Evolutionary conservation across 129 eudicot genomes (phyloP).

Genomic region (Glebionis coronaria): DNA sequence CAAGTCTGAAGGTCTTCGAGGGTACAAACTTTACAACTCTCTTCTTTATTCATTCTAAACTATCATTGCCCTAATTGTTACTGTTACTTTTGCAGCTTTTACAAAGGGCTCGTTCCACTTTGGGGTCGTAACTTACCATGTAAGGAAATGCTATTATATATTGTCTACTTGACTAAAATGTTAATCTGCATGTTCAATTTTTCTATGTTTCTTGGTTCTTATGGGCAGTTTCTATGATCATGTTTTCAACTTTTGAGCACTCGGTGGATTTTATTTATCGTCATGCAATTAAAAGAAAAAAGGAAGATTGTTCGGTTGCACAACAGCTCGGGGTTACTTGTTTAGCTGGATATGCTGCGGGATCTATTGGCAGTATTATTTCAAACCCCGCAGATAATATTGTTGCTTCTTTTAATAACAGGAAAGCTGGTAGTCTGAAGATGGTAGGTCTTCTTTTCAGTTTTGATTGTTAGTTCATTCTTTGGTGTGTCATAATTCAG

Average conservation of each 20-base stretch:
- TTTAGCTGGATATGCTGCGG: conserved; percentile 60
- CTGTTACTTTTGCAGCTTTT: conserved; percentile 27
- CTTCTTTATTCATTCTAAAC: neutral
- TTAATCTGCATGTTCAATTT: neutral
- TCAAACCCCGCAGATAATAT: conserved; percentile 66
- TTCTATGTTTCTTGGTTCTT: conserved; percentile 1
- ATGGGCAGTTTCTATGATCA: conserved; percentile 53
- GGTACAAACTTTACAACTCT: conserved; percentile 33
- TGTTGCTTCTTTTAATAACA: conserved; percentile 45
- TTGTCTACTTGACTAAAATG: neutral
- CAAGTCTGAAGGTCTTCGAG: conserved; percentile 51
- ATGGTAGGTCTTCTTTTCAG: conserved; percentile 22
- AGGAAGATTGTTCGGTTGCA: conserved; percentile 45
- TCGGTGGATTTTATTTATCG: conserved; percentile 44
- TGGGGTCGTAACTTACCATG: conserved; percentile 59
- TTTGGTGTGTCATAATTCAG: neutral
- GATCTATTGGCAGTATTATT: conserved; percentile 52
- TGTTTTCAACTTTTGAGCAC: conserved; percentile 61
- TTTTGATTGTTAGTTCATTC: neutral
- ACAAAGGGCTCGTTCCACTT: conserved; percentile 52
- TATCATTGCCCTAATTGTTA: neutral
- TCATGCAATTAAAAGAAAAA: conserved; percentile 41
- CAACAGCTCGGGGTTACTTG: conserved; percentile 58
- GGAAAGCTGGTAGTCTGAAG: conserved; percentile 35
- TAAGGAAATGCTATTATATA: conserved; percentile 19